Evolutionary conservation across 345 rosid genomes (phyloP), one percentile per base, ranked within the genome.

Genomic region (Corchorus capsularis): DNA sequence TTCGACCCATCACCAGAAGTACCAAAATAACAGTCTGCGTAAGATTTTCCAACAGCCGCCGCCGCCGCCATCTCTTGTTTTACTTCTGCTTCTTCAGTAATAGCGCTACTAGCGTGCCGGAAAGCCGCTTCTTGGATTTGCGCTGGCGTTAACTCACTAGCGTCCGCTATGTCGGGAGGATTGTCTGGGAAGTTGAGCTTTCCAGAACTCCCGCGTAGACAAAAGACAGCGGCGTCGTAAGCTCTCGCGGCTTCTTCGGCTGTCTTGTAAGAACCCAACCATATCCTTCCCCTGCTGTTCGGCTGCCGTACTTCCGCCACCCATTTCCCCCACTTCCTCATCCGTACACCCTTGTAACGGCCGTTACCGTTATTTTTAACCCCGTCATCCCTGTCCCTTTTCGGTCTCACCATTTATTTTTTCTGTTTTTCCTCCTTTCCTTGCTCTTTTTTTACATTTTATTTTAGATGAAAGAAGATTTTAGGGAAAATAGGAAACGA

Each of bases 251-350:
- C 91, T 59, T 87, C 93, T 68, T 85, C 88, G 0, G 89, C 83
- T 6, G 91, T 85, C 22, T 71, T 78, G 78, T 89, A 89, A 1
- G 93, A 86, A 3, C 92, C 93, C 66, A 91, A 76, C 92, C 96
- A 91, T 49, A 91, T 87, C 57, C 92, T 79, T 10, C 82, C 81
- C 39, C 88, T 69, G 70, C 88, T 86, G 63, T 85, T 85, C 2
- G 91, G 93, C 63, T 83, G 89, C 43, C 93, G 82, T 32, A 89
- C 81, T 74, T 91, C 93, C 15, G 93, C 92, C 15, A 89, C 93
- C 96, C 96, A 91, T 71, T 82, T 89, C 3, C 93, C 96, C 96
- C 93, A 88, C 75, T 91, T 89, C 72, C 96, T 81, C 86, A 87
- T 87, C 87, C 96, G 83, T 74, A 86, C 88, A 12, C 93, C 91